Evolutionary conservation across 164 flowering plant species (phyloP), one percentile per base, ranked within the genome.

Genomic region (Macadamia tetraphylla): DNA sequence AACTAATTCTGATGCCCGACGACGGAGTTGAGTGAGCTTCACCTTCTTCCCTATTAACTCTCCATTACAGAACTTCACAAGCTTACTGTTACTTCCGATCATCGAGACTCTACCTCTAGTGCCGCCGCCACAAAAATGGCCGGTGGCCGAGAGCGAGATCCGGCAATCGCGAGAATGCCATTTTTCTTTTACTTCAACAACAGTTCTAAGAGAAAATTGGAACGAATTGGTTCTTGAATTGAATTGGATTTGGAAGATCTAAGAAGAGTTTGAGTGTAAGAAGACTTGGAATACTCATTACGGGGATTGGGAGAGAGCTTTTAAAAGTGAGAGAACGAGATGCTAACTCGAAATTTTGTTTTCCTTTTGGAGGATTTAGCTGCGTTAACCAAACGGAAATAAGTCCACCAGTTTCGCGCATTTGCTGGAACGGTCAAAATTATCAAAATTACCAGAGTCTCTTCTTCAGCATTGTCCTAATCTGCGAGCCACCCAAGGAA

Each of bases 41-140:
- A 88, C 60, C 83, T 86, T 82, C 78, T 74, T 77, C 70, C 97
- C 95, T 96, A 89, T 89, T 29, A 87, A 52, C 68, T 89, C 88
- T 60, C 94, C 96, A 73, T 81, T 79, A 55, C 86, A 42, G 73
- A 82, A 88, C 78, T 73, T 82, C 67, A 78, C 73, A 13, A 65
- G 61, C 71, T 70, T 74, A 69, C 65, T 62, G 6, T 67, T 80
- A 60, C 81, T 77, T 67, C 79, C 78, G 0, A 57, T 67, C 77
- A 78, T 23, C 23, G 23, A 23, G 23, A 23, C 49, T 18, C 81
- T 5, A 35, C 3, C 3, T 2, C 40, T 35, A 5, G 40, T 76
- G 0, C 71, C 32, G 18, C 71, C 49, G 62, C 84, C 81, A 12
- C 72, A 67, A 52, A 77, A 60, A 58, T 71, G 78, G 29, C 84